Percentiles rank a stretch among this genome's conserved stretches.
Conservation (phyloP, 495 filamentous ascomycete species). For the Tuber indicum region DNA sequence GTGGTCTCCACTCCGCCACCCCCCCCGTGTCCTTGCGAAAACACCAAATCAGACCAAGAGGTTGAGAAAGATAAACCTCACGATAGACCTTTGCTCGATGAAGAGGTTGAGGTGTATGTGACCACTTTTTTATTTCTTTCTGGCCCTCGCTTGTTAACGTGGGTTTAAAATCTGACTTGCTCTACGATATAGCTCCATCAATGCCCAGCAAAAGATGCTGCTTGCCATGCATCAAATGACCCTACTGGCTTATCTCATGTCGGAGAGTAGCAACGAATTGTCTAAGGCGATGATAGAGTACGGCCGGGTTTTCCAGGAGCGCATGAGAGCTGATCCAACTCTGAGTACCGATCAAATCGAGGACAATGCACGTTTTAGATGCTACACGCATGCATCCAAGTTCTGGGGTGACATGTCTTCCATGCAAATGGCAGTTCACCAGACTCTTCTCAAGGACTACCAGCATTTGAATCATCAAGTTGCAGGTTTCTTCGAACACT, state of each 20-base stretch:
- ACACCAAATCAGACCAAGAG: neutral
- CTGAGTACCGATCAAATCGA: neutral
- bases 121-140: neutral
- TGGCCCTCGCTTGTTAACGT: neutral
- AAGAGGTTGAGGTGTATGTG: conserved; percentile 1
- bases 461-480: neutral
- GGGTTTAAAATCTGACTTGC: neutral
- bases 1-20: neutral
- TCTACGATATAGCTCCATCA: neutral
- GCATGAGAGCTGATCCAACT: neutral
- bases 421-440: neutral
- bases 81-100: neutral
- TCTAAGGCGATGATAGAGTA: neutral
- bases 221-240: neutral
- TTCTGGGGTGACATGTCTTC: neutral
- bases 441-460: neutral
- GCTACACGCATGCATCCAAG: neutral
- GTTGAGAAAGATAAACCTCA: neutral
- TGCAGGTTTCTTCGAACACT: neutral
- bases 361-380: neutral
- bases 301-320: neutral
- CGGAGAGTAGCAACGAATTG: neutral
- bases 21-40: neutral
- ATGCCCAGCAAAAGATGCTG: neutral
- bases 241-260: neutral